A percentile compares a stretch with the other conserved stretches of the same genome.
Conservation (phyloP, 768 basidiomycete species). For the Amanita inopinata region DNA sequence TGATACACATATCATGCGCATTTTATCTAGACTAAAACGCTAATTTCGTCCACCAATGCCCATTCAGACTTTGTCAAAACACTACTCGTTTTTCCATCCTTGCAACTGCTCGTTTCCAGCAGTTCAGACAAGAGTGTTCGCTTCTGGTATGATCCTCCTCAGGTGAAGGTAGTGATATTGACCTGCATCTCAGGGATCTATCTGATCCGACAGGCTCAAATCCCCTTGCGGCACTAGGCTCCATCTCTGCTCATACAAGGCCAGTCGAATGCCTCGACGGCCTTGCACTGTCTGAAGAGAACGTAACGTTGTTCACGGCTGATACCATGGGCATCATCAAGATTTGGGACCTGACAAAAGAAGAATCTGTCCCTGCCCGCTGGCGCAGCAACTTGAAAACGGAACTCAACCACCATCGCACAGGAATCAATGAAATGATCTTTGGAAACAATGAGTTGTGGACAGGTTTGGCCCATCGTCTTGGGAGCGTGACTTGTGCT, state of each 20-base stretch:
- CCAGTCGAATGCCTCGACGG: slow-evolving; percentile 77
- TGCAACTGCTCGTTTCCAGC: slow-evolving; percentile 68
- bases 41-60: slow-evolving; percentile 62
- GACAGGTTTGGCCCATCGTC: slow-evolving; percentile 51
- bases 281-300: slow-evolving; percentile 32
- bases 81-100: slow-evolving; percentile 58
- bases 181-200: slow-evolving; percentile 46
- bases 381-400: slow-evolving; percentile 43
- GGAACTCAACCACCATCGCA: slow-evolving; percentile 68
- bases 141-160: slow-evolving; percentile 57
- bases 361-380: slow-evolving; percentile 24
- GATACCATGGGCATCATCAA: slow-evolving; percentile 92
- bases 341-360: slow-evolving; percentile 60
- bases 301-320: slow-evolving; percentile 61
- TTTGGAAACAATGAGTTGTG: slow-evolving; percentile 70
- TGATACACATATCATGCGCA: neutral
- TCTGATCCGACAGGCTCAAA: slow-evolving; percentile 30
- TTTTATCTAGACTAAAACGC: slow-evolving; percentile 48
- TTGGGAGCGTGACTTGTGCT: neutral
- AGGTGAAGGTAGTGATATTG: neutral
- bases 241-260: slow-evolving; percentile 76
- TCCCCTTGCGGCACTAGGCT: slow-evolving; percentile 46
- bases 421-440: slow-evolving; percentile 67
- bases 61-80: slow-evolving; percentile 91
- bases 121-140: slow-evolving; percentile 85